Evolutionary conservation across 2,329 filamentous ascomycete genomes (phyloP).

Genomic region (Huntiella decipiens): DNA sequence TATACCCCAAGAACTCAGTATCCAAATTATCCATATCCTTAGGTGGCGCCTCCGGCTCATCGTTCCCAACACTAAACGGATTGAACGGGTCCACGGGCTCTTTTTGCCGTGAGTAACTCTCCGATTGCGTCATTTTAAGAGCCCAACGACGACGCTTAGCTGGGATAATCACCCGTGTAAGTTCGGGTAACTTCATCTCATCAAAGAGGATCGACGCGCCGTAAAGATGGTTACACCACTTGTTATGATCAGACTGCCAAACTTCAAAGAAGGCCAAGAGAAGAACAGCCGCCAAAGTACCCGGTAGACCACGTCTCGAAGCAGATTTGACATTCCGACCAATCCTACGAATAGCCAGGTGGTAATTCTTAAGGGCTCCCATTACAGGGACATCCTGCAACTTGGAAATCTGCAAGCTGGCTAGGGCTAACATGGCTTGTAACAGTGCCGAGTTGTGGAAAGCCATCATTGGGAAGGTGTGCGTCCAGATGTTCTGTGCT

Average conservation of each 20-base stretch:
- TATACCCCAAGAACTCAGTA: slow-evolving; percentile 21
- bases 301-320: slow-evolving; percentile 49
- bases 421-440: slow-evolving; percentile 75
- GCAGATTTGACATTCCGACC: slow-evolving; percentile 55
- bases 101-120: slow-evolving; percentile 12
- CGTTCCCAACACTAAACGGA: slow-evolving; percentile 14
- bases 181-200: slow-evolving; percentile 60
- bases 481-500: slow-evolving; percentile 47
- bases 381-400: slow-evolving; percentile 56
- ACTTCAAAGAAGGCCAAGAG: slow-evolving; percentile 85
- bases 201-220: slow-evolving; percentile 66
- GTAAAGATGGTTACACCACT: slow-evolving; percentile 85
- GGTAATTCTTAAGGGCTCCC: slow-evolving; percentile 80
- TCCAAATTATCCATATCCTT: slow-evolving; percentile 23
- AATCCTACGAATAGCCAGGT: slow-evolving; percentile 61
- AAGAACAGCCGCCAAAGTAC: slow-evolving; percentile 74
- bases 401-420: slow-evolving; percentile 73
- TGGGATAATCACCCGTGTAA: slow-evolving; percentile 51
- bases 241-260: slow-evolving; percentile 81
- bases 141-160: slow-evolving; percentile 31
- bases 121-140: slow-evolving; percentile 20
- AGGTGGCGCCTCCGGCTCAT: slow-evolving; percentile 12
- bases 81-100: slow-evolving; percentile 12
- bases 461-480: slow-evolving; percentile 68
- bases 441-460: slow-evolving; percentile 72